Evolutionary conservation across 1,284 basidiomycete genomes (phyloP).

Genomic region (Volvariella volvacea): DNA sequence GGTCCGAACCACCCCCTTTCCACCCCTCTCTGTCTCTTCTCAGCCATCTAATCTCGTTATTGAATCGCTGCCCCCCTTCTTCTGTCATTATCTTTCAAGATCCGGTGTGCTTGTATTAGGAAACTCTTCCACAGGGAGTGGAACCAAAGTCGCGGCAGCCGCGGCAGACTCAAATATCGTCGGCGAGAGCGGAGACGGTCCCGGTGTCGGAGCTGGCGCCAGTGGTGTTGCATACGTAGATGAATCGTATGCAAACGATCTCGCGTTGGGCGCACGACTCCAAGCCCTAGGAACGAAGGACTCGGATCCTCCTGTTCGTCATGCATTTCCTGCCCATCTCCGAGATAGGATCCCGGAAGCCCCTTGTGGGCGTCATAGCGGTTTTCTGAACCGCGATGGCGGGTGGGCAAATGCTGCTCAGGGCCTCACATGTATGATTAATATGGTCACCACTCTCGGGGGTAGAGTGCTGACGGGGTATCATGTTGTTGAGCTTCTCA

Average conservation of each 20-base stretch:
- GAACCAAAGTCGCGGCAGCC: constrained; percentile 11
- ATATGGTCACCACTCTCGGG: constrained; percentile 51
- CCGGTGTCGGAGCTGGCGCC: too few species aligned
- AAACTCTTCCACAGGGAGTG: constrained; percentile 8
- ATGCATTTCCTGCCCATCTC: constrained; percentile 32
- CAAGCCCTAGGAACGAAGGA: background rate
- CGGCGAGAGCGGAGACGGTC: background rate
- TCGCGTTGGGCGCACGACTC: constrained; percentile 43
- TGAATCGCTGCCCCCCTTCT: too few species aligned
- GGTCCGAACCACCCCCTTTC: too few species aligned
- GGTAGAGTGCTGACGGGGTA: constrained; percentile 57
- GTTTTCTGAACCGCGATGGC: constrained; percentile 71
- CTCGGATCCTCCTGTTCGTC: constrained; percentile 18
- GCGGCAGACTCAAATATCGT: constrained; percentile 7
- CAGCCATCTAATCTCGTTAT: too few species aligned
- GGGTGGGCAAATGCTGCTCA: constrained; percentile 84
- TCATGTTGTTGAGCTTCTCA: constrained; percentile 39
- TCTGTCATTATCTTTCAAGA: constrained; percentile 24
- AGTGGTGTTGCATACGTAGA: constrained; percentile 32
- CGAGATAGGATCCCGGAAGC: too few species aligned
- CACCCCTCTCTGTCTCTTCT: too few species aligned
- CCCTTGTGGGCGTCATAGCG: constrained; percentile 13
- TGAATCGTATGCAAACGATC: constrained; percentile 53
- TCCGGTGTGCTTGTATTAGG: constrained; percentile 58
- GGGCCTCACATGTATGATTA: constrained; percentile 54